A percentile compares a stretch with the other conserved stretches of the same genome.
phyloP scores from a whole-genome alignment of 2,329 filamentous ascomycete genomes.

The Xylaria arbuscula region DNA sequence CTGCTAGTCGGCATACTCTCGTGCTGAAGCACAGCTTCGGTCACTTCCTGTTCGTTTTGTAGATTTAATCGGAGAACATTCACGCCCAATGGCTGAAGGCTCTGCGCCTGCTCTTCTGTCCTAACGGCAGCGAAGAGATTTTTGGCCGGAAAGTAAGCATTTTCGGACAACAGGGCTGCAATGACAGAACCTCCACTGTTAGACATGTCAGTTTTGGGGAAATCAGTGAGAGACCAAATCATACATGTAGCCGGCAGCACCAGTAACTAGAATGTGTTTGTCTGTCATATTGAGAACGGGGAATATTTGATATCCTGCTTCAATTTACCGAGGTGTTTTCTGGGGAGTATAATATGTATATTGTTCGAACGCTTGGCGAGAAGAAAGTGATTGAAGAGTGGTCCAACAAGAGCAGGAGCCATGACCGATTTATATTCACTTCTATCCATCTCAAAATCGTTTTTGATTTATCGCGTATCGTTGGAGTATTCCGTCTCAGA shows the following conservation, averaged over 20 bases:
- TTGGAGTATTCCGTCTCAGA: not conserved
- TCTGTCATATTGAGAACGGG: slow-evolving; percentile 28
- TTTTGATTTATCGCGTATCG: not conserved
- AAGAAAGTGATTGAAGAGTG: not conserved
- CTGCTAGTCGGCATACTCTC: slow-evolving; percentile 29
- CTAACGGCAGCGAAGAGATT: slow-evolving; percentile 51
- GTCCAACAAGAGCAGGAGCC: not conserved
- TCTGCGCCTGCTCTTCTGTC: slow-evolving; percentile 49
- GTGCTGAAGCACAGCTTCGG: slow-evolving; percentile 34
- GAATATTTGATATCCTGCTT: not conserved
- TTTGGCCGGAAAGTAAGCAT: slow-evolving; percentile 40
- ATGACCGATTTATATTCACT: slow-evolving; percentile 7
- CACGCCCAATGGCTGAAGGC: slow-evolving; percentile 48
- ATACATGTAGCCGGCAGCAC: slow-evolving; percentile 43
- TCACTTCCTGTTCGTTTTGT: slow-evolving; percentile 42
- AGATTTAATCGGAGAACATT: slow-evolving; percentile 51
- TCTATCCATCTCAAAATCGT: not conserved
- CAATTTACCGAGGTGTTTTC: not conserved
- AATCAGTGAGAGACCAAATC: not conserved
- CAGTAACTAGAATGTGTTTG: slow-evolving; percentile 45
- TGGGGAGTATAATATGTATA: no score
- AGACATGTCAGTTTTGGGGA: not conserved
- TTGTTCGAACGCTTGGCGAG: not conserved
- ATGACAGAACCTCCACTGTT: slow-evolving; percentile 51
- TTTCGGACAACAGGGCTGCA: slow-evolving; percentile 47